Evolutionary conservation across 768 basidiomycete species (phyloP).

Genomic region (Serpula lacrymans): DNA sequence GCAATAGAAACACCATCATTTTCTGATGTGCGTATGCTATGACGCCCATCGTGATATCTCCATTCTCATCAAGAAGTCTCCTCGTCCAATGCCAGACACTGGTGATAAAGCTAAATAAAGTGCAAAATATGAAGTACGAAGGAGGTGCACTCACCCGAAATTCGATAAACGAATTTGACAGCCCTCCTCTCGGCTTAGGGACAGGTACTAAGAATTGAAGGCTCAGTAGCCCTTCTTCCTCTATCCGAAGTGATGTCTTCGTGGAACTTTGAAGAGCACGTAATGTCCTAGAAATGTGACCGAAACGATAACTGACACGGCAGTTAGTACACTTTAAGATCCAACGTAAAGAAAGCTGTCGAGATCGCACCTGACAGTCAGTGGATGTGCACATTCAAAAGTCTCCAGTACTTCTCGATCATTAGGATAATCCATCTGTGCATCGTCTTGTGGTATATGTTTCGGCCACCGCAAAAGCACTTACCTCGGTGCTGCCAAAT

Average conservation of each 20-base stretch:
- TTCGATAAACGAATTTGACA: conserved; percentile 74
- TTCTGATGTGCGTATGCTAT: neutral
- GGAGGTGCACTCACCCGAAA: conserved; percentile 81
- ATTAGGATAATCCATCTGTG: conserved; percentile 93
- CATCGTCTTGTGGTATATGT: neutral
- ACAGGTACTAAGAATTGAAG: conserved; percentile 86
- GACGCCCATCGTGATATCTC: too few relatives aligned
- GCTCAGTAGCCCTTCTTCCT: conserved; percentile 76
- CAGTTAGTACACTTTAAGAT: too few relatives aligned
- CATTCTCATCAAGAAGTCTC: conserved; percentile 14
- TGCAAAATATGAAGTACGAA: neutral
- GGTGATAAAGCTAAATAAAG: too few relatives aligned
- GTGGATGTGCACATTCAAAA: conserved; percentile 70
- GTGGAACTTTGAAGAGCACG: conserved; percentile 79
- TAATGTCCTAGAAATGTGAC: conserved; percentile 68
- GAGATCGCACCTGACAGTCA: conserved; percentile 71
- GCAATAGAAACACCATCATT: too few relatives aligned
- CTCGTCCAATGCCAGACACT: conserved; percentile 32
- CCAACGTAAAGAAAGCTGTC: too few relatives aligned
- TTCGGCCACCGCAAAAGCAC: conserved; percentile 2
- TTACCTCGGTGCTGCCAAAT: conserved; percentile 83
- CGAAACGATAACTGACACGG: conserved; percentile 85
- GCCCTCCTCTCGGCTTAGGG: conserved; percentile 36
- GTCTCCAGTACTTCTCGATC: conserved; percentile 88
- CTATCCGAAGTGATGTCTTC: conserved; percentile 88